A percentile compares a stretch with the other conserved stretches of the same genome.
Evolutionary conservation across 2,329 filamentous ascomycete species (phyloP).

Genomic region (Cladosporium austrohemisphaericum): DNA sequence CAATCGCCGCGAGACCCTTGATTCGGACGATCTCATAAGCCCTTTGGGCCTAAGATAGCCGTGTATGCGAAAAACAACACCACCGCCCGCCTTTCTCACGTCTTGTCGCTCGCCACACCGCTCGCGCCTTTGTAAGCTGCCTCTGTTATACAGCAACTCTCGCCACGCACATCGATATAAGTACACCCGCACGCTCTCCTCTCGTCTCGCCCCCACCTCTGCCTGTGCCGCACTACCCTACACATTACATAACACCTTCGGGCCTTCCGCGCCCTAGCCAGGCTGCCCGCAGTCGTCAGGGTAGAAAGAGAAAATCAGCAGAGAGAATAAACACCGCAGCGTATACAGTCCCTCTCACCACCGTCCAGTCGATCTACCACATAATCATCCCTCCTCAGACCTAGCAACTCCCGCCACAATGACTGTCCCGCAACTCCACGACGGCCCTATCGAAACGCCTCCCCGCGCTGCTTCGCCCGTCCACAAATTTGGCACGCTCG

Average conservation of each 20-base stretch:
- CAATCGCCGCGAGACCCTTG: conserved; percentile 1
- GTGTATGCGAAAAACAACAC: background rate
- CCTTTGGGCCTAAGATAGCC: background rate
- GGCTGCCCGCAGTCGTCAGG: conserved; percentile 1
- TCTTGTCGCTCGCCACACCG: conserved; percentile 2
- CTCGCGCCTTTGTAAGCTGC: conserved; percentile 6
- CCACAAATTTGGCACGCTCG: conserved; percentile 84
- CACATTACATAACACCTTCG: conserved; percentile 13
- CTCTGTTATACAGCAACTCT: background rate
- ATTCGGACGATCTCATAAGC: background rate
- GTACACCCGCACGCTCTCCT: background rate
- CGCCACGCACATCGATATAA: background rate
- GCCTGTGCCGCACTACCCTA: background rate
- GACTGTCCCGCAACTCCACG: conserved; percentile 23
- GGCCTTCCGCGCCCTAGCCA: conserved; percentile 13
- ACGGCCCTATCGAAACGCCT: conserved; percentile 62
- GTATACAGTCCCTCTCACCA: background rate
- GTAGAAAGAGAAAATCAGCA: conserved; percentile 1
- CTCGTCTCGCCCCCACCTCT: background rate
- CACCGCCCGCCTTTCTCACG: background rate
- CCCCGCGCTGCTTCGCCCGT: conserved; percentile 69
- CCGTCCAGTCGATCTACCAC: background rate
- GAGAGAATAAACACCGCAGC: conserved; percentile 5
- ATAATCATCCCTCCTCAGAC: background rate
- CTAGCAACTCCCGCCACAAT: conserved; percentile 19